Percentiles rank a stretch among this genome's conserved stretches.
phyloP scores from a whole-genome alignment of 306 rosid genomes.

The Casuarina cunninghamiana region DNA sequence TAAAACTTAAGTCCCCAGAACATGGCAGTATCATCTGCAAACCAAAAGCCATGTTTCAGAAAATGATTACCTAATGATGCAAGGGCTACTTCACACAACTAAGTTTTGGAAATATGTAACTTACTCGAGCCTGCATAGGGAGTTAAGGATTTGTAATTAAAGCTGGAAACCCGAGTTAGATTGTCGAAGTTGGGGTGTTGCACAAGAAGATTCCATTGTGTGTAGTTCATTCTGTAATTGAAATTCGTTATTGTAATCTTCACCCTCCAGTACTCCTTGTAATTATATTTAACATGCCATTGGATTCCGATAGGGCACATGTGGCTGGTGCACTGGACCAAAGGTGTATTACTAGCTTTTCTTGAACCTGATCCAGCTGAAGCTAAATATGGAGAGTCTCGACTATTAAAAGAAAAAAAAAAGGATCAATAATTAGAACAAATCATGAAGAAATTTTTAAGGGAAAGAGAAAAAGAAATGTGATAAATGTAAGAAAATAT shows the following conservation, averaged over 20 bases:
- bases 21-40: constrained; percentile 95
- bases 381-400: constrained; percentile 65
- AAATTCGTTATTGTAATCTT: constrained; percentile 90
- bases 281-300: constrained; percentile 98
- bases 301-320: constrained; percentile 97
- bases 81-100: constrained; percentile 10
- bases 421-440: constrained; percentile 12
- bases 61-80: not conserved
- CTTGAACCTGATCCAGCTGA: constrained; percentile 64
- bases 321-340: constrained; percentile 89
- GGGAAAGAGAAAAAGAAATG: not conserved
- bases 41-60: constrained; percentile 21
- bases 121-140: constrained; percentile 94
- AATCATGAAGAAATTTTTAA: constrained; percentile 5
- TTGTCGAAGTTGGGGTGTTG: constrained; percentile 97
- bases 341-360: constrained; percentile 55
- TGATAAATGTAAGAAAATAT: constrained; percentile 15
- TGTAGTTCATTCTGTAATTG: constrained; percentile 93
- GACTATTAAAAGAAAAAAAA: constrained; percentile 40
- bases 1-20: constrained; percentile 89
- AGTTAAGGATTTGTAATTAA: constrained; percentile 71
- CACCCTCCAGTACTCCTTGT: constrained; percentile 97
- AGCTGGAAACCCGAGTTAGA: constrained; percentile 84
- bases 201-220: constrained; percentile 91
- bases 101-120: constrained; percentile 34